Evolutionary conservation across 345 rosid genomes (phyloP), one percentile per base, ranked within the genome.

Genomic region (Linum tenue): DNA sequence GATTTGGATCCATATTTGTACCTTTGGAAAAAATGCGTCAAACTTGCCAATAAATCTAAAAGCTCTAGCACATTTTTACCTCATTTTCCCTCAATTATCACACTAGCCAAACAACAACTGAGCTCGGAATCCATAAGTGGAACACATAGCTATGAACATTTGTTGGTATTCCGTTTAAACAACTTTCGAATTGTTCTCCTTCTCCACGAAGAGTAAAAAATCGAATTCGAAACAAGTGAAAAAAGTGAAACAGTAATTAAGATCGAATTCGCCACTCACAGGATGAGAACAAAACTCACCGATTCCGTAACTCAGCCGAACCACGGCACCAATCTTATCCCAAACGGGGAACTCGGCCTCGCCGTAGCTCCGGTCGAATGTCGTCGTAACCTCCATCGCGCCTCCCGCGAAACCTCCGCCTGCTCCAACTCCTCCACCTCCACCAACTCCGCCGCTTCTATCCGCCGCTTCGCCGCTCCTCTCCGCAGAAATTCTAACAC

Each of bases 251-350:
- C 31, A 22, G 31, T 22, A 1, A 22, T 22, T 22, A 22, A 22
- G 31, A 22, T 22, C 31, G 1, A 22, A 22, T 22, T 22, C 31
- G 31, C 31, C 31, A 22, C 31, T 22, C 31, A 43, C 5, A 5
- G 15, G 60, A 14, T n/a, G 44, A 3, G 38, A 11, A 64, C 53
- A 40, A 4, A 44, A 71, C 81, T 61, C 35, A 94, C 99, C 99
- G 62, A 94, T 90, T 73, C 99, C 97, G 56, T 82, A 90, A 66
- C 95, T 84, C 68, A 90, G 89, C 76, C 99, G 68, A 66, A 90
- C 81, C 12, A 94, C 81, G 44, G 95, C 96, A 56, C 91, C 97
- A 60, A 94, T 94, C 81, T 78, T 90, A 42, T 94, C 97, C 99
- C 97, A 94, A 31, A 86, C 79, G 1, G 96, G 87, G 9, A 90